Evolutionary conservation across 2,329 filamentous ascomycete genomes (phyloP).

Genomic region (Paecilomyces formosus): DNA sequence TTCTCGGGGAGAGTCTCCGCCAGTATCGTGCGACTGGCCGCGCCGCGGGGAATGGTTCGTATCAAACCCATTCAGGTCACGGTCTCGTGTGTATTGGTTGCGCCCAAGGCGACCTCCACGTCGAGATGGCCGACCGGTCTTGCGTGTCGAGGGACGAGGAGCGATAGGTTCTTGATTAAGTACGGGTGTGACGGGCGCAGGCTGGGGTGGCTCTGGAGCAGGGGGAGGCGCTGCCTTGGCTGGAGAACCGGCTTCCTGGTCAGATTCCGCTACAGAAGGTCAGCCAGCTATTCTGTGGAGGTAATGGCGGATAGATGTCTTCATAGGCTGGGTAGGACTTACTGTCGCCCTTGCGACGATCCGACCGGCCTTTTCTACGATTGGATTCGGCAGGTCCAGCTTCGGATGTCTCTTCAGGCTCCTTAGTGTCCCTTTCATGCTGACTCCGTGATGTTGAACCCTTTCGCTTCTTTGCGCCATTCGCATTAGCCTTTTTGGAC

Average conservation of each 20-base stretch:
- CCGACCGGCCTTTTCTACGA: constrained; percentile 74
- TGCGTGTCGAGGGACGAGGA: constrained; percentile 46
- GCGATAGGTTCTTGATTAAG: constrained; percentile 27
- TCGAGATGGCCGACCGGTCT: constrained; percentile 57
- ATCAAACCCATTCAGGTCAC: constrained; percentile 50
- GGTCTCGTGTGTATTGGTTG: constrained; percentile 77
- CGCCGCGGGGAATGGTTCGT: constrained; percentile 29
- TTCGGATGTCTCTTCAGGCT: constrained; percentile 55
- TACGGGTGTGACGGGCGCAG: constrained; percentile 36
- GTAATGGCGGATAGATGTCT: not conserved
- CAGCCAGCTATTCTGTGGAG: constrained; percentile 20
- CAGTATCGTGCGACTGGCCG: constrained; percentile 32
- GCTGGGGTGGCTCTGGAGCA: constrained; percentile 31
- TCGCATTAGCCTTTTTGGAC: constrained; percentile 25
- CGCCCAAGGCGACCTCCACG: constrained; percentile 58
- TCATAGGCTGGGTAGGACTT: constrained; percentile 14
- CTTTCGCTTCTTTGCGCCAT: constrained; percentile 52
- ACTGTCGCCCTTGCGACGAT: constrained; percentile 77
- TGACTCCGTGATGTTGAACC: constrained; percentile 48
- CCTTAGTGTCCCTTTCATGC: constrained; percentile 41
- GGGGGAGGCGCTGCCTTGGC: constrained; percentile 32
- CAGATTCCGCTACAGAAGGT: constrained; percentile 53
- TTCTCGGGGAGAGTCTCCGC: constrained; percentile 29
- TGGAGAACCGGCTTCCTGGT: constrained; percentile 58
- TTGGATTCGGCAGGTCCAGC: constrained; percentile 65